These are phyloP conservation scores for Chrysanthemum lavandulifolium DNA, from an alignment of 129 eudicot genomes.

Conservation along the genomic window DNA sequence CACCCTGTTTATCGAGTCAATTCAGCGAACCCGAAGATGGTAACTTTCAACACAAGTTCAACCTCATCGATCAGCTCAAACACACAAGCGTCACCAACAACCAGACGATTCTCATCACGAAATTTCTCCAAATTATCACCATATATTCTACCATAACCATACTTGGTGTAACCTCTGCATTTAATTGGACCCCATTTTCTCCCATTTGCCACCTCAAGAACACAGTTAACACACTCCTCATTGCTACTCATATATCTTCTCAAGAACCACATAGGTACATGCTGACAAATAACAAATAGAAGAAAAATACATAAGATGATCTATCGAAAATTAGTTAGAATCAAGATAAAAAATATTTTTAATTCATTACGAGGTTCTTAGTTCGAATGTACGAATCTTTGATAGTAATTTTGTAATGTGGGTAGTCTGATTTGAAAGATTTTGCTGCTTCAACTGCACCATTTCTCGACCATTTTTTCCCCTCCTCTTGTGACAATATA, in stretches of 20 bases:
- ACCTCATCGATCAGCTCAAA: too few species aligned
- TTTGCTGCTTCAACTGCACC: background rate
- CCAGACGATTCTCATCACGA: too few species aligned
- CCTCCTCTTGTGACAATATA: background rate
- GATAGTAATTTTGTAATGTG: background rate
- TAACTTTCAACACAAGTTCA: too few species aligned
- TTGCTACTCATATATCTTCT: background rate
- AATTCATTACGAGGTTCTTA: conserved; percentile 5
- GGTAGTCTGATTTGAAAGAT: conserved; percentile 6
- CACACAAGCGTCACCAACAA: too few species aligned
- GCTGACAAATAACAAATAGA: conserved; percentile 2
- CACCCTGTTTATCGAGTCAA: too few species aligned
- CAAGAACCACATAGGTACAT: conserved; percentile 4
- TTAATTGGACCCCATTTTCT: conserved; percentile 24
- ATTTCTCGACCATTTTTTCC: background rate
- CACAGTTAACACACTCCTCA: background rate
- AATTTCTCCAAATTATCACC: too few species aligned
- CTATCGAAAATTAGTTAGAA: background rate
- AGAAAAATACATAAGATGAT: background rate
- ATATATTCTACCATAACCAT: background rate
- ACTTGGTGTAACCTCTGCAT: background rate
- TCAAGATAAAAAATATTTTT: background rate
- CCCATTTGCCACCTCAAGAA: conserved; percentile 4
- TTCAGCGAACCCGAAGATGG: too few species aligned
- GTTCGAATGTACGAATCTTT: conserved; percentile 2